Conservation (phyloP, 2,329 filamentous ascomycete species). For the Saccharata proteae region DNA sequence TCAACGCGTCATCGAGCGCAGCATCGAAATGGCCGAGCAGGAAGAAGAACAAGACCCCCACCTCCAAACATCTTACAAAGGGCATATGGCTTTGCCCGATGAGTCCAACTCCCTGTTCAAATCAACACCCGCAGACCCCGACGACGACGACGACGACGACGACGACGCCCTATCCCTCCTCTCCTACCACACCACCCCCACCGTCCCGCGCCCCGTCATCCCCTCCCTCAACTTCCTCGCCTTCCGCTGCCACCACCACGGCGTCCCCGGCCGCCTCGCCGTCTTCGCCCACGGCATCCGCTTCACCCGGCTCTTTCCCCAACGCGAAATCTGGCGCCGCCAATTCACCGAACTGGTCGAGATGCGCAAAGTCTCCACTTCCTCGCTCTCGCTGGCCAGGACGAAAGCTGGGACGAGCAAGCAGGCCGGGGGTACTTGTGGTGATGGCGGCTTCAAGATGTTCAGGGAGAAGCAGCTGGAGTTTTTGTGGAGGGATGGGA, state of each 20-base stretch:
- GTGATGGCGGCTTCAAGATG: slow-evolving; percentile 3
- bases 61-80: too few species aligned
- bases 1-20: slow-evolving; percentile 12
- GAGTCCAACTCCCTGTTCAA: too few species aligned
- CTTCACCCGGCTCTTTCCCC: slow-evolving; percentile 10
- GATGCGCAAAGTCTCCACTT: slow-evolving; percentile 14
- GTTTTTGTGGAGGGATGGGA: slow-evolving; percentile 8
- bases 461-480: slow-evolving; percentile 7
- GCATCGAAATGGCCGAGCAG: slow-evolving; percentile 11
- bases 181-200: too few species aligned
- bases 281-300: slow-evolving; percentile 15
- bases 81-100: too few species aligned
- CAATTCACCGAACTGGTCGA: slow-evolving; percentile 16
- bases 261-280: slow-evolving; percentile 13
- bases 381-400: slow-evolving; percentile 5
- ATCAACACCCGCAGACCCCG: too few species aligned
- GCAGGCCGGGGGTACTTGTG: too few species aligned
- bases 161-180: too few species aligned
- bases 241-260: slow-evolving; percentile 14
- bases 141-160: too few species aligned
- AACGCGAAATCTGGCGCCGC: slow-evolving; percentile 14
- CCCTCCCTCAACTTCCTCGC: slow-evolving; percentile 15
- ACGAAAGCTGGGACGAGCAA: neutral
- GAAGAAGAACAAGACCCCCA: slow-evolving; percentile 5
- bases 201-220: too few species aligned